Evolutionary conservation across 1,139 yeast genomes (phyloP).

Genomic region (Kluyveromyces marxianus): DNA sequence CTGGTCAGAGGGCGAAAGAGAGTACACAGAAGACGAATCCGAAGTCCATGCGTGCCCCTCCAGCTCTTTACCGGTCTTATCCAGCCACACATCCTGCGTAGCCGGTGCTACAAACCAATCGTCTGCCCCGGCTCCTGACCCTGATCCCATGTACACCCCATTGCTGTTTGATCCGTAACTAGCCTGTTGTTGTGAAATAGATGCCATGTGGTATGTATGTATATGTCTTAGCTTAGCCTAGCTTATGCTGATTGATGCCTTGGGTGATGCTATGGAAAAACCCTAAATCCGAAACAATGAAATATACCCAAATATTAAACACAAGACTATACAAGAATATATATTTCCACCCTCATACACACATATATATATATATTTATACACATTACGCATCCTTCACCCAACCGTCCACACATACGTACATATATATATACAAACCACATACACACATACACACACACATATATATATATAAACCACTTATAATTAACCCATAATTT

Average conservation of each 20-base stretch:
- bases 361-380: no score
- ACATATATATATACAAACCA: no score
- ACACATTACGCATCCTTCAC: no score
- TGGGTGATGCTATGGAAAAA: neutral
- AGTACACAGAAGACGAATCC: slow-evolving; percentile 21
- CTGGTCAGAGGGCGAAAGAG: slow-evolving; percentile 20
- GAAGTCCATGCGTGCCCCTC: slow-evolving; percentile 11
- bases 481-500: no score
- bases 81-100: neutral
- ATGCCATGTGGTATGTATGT: neutral
- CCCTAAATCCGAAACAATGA: no score
- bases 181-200: neutral
- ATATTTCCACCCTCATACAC: no score
- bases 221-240: neutral
- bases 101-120: neutral
- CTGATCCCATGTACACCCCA: neutral
- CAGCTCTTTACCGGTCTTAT: neutral
- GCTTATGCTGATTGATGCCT: no score
- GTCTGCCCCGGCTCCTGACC: neutral
- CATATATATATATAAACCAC: no score
- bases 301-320: no score
- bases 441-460: no score
- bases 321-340: no score
- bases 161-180: neutral
- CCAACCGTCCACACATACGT: no score